Base-by-base conservation (phyloP, 805 yeast genomes). In the Myxozyma mucilagina region DNA sequence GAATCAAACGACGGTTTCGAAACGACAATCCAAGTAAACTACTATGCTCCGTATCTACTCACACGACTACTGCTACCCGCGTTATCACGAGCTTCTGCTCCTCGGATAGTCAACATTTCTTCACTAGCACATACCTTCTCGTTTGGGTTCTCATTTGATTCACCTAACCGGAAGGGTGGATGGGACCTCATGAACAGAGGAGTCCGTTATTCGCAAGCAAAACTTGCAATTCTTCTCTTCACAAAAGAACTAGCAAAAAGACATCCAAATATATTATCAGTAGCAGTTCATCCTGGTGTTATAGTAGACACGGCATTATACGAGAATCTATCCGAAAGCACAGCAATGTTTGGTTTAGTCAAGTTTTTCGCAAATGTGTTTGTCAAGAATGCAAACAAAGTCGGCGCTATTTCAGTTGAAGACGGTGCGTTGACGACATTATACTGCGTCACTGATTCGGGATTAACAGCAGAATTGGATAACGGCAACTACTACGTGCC, bases 11-110 rank as follows among this genome's bases (percentile, higher is more conserved):
- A 87, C 67, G 84, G 84, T 3, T 88, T 87, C 71, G 97, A 90
- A 72, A 79, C 87, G 14, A 96, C 89, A 70, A 75, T 89, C 60
- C 96, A 89, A 69, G 85, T 91, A 1, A 88, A 89, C 70, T 90
- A 85, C 71, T 75, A 90, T 11, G 82, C 94, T 0, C 96, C 89
- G 57, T 88, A 88, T 65, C 74, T 90, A 18, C 76, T 90, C 41
- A 84, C 93, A 0, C 81, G 86, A 14, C 62, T 44, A 31, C 61
- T 65, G 20, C 10, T 64, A 3, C 65, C 63, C 18, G 7, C 52
- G n/a, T 63, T 65, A 18, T 42, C 31, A 7, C 47, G 47, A 29
- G 48, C 68, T 5, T 41, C 57, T 13, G 47, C 57, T 5, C 65
- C 67, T 5, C 50, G 68, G 4, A 52, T 65, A 4, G 55, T 65